Evolutionary conservation across 306 rosid species (phyloP), one percentile per base, ranked within the genome.

Genomic region (Cicer cuneatum): DNA sequence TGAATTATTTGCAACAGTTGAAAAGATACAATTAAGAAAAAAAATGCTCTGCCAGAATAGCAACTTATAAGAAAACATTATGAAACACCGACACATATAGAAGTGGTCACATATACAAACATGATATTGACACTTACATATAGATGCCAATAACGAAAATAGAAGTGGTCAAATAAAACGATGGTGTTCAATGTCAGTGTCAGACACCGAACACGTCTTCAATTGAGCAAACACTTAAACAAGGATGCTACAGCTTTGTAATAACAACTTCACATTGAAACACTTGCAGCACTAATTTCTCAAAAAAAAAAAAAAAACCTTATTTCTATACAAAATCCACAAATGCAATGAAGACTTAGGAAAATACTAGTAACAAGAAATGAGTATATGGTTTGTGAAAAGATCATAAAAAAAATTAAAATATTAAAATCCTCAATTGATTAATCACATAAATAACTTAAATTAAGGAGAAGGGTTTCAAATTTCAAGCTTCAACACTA

Each of bases 1-100:
- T 19, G 8, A 75, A 57, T 53, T 69, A 46, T 77, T 78, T 80
- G 67, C 8, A 73, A 51, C 29, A 83, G 6, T 7, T 2, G 57
- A 53, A 74, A 70, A 41, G 15, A 62, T 63, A 68, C 45, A 76
- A 52, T 13, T 56, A 16, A 67, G 29, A 41, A 7, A 42, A 64
- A 9, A 10, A 57, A 47, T 54, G 56, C 12, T 49, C 45, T 7
- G 42, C 21, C 8, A 49, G 39, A 72, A 49, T 63, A 66, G 41
- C 33, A 29, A 66, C 43, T 45, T 40, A 11, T 29, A 53, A 16
- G 29, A 7, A 21, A 2, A 56, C n/a, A 56, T 14, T 56, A 2
- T 2, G 4, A 1, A 24, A 9, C 11, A 6, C 19, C 1, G 0
- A 58, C 10, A 57, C 15, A 11, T 14, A 57, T n/a, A n/a, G n/a